These are phyloP conservation scores for Populus tremula DNA, from an alignment of 345 rosid genomes.

Conservation along the genomic window DNA sequence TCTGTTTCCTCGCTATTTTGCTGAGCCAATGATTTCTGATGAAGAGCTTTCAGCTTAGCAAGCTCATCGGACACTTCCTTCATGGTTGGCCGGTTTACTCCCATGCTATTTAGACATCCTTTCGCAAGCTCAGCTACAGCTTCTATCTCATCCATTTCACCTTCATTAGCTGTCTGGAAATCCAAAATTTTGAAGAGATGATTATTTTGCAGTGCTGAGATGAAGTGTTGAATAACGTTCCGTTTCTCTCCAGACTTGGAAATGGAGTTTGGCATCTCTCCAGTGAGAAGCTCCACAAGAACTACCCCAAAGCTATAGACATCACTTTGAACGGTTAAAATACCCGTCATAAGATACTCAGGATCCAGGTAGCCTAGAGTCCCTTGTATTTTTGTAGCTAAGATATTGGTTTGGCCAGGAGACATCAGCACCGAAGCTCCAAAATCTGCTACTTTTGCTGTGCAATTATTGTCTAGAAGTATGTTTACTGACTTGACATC, in stretches of 20 bases:
- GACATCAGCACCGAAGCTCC: conserved; percentile 34
- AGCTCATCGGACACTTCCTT: too few species aligned
- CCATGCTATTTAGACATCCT: too few species aligned
- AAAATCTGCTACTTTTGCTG: conserved; percentile 38
- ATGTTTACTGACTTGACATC: conserved; percentile 35
- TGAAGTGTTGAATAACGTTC: conserved; percentile 15
- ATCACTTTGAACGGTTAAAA: conserved; percentile 27
- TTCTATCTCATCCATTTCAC: neutral
- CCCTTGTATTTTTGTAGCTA: conserved; percentile 21
- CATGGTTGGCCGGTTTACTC: too few species aligned
- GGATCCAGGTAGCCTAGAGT: conserved; percentile 40
- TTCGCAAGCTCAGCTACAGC: neutral
- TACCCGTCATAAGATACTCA: conserved; percentile 26
- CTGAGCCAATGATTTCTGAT: neutral
- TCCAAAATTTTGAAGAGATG: neutral
- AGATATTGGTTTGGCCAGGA: neutral
- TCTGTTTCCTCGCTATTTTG: neutral
- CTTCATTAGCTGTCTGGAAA: neutral
- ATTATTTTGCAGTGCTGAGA: neutral
- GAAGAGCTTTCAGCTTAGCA: too few species aligned
- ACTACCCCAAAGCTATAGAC: conserved; percentile 38
- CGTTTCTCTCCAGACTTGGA: neutral
- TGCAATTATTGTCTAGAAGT: conserved; percentile 27
- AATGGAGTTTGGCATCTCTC: neutral
- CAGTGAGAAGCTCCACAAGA: conserved; percentile 34